A percentile compares a stretch with the other conserved stretches of the same genome.
Conservation (phyloP, 164 flowering plant genomes). For the Liriodendron chinense region DNA sequence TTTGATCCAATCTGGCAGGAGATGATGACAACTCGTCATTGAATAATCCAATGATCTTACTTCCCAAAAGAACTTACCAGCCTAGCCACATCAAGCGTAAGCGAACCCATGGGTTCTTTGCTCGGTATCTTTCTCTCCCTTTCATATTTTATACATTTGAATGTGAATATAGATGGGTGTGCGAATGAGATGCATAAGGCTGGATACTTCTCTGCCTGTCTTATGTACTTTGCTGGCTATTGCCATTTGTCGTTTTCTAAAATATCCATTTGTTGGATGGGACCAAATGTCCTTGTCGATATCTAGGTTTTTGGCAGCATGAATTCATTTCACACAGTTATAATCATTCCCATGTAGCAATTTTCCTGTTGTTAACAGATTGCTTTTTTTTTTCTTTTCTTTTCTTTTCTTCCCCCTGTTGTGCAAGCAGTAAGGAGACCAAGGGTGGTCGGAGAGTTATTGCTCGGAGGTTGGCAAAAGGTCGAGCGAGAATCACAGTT, state of each 20-base stretch:
- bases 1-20: constrained; percentile 23
- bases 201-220: too few species aligned
- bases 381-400: neutral
- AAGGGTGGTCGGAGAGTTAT: constrained; percentile 23
- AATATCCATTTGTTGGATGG: too few species aligned
- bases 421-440: constrained; percentile 21
- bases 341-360: neutral
- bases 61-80: constrained; percentile 74
- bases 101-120: constrained; percentile 76
- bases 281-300: too few species aligned
- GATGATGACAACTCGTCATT: constrained; percentile 40
- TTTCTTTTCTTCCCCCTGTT: neutral
- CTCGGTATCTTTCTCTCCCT: constrained; percentile 46
- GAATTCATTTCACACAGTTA: too few species aligned
- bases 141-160: neutral
- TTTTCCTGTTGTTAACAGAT: neutral
- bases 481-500: constrained; percentile 15
- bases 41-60: constrained; percentile 53
- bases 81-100: constrained; percentile 75
- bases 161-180: too few species aligned
- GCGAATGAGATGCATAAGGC: too few species aligned
- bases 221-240: too few species aligned
- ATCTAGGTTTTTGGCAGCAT: too few species aligned
- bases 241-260: too few species aligned
- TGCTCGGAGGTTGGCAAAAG: constrained; percentile 20